Conservation (phyloP, 495 filamentous ascomycete genomes). For the Penicillium fimorum region DNA sequence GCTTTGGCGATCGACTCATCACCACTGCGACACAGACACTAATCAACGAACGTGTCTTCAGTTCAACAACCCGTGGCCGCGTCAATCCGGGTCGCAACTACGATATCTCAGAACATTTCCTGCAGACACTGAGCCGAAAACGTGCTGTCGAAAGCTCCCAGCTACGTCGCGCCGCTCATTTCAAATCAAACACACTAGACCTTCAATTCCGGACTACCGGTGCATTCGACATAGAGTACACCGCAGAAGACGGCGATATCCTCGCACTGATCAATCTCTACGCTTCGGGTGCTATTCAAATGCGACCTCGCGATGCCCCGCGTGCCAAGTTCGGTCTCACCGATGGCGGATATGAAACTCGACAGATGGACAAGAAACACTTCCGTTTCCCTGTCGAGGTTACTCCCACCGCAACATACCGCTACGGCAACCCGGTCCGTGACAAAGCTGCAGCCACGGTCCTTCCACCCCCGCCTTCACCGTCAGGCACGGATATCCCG, state of each 20-base stretch:
- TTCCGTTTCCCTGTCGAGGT: conserved; percentile 63
- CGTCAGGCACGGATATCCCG: conserved; percentile 3
- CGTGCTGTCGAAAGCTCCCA: conserved; percentile 45
- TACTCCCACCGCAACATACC: conserved; percentile 53
- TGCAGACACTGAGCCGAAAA: conserved; percentile 45
- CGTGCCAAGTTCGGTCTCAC: conserved; percentile 69
- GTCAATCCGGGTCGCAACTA: conserved; percentile 54
- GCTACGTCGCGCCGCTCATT: conserved; percentile 53
- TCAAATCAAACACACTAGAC: conserved; percentile 59
- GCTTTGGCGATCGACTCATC: conserved; percentile 48
- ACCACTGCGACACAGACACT: conserved; percentile 57
- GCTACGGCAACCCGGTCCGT: conserved; percentile 57
- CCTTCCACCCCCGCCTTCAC: conserved; percentile 23
- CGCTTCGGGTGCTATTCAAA: conserved; percentile 54
- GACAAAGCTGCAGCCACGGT: conserved; percentile 9
- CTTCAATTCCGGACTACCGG: conserved; percentile 43
- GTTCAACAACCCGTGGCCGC: conserved; percentile 52
- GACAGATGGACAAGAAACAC: conserved; percentile 64
- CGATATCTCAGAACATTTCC: conserved; percentile 57
- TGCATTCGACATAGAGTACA: conserved; percentile 29
- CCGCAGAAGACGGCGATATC: conserved; percentile 60
- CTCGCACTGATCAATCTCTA: conserved; percentile 69
- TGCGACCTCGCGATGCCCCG: conserved; percentile 57
- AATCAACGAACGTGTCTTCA: conserved; percentile 57
- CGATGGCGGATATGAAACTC: conserved; percentile 69